Percentiles rank a stretch among this genome's conserved stretches.
Evolutionary conservation across 495 filamentous ascomycete species (phyloP).

Genomic region (Hypomontagnella submonticulosa): DNA sequence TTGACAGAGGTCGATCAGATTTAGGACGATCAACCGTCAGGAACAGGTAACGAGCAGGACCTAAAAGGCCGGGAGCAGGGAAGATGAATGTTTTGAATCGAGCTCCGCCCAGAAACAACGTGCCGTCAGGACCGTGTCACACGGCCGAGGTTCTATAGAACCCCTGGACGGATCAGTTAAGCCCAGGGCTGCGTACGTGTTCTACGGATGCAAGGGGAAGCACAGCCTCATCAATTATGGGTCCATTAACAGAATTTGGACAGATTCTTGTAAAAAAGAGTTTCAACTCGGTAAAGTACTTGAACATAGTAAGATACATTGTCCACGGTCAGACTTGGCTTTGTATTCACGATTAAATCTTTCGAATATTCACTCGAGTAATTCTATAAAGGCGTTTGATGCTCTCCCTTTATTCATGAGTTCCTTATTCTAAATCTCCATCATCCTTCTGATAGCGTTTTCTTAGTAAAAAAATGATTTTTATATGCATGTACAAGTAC

Average conservation of each 20-base stretch:
- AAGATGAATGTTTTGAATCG: constrained; percentile 25
- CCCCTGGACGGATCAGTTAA: constrained; percentile 29
- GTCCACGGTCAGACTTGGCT: no score
- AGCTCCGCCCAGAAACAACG: not conserved
- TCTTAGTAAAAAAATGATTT: not conserved
- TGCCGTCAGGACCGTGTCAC: constrained; percentile 4
- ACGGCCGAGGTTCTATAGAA: constrained; percentile 11
- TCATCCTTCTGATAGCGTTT: no score
- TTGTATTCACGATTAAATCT: no score
- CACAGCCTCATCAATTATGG: constrained; percentile 34
- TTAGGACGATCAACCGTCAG: constrained; percentile 33
- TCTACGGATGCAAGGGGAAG: constrained; percentile 34
- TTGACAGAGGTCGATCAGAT: constrained; percentile 26
- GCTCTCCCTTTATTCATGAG: not conserved
- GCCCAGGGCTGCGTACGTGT: constrained; percentile 28
- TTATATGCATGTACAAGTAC: constrained; percentile 16
- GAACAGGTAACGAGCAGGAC: constrained; percentile 35
- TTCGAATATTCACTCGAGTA: no score
- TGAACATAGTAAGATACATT: constrained; percentile 8
- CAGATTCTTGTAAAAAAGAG: constrained; percentile 18
- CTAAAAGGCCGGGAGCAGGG: constrained; percentile 18
- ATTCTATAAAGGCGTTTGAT: no score
- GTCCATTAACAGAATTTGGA: constrained; percentile 13
- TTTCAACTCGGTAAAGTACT: constrained; percentile 9
- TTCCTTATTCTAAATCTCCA: no score